A percentile compares a stretch with the other conserved stretches of the same genome.
Evolutionary conservation across 768 basidiomycete genomes (phyloP).

Genomic region (Boletus vermiculosoides): DNA sequence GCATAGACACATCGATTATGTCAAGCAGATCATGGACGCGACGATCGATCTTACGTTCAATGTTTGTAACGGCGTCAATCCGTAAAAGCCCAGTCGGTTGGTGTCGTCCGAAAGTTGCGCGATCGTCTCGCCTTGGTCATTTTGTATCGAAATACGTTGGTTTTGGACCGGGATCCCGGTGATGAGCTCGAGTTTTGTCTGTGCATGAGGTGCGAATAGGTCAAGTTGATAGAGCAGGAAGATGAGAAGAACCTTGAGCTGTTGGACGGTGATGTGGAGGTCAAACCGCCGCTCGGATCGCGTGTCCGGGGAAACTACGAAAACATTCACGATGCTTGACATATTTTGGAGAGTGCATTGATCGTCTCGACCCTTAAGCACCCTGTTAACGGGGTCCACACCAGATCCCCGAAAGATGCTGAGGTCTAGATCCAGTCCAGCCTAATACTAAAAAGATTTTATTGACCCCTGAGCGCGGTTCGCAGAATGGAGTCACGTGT

Average conservation of each 20-base stretch:
- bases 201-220: neutral
- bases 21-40: neutral
- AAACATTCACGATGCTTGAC: slow-evolving; percentile 60
- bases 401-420: neutral
- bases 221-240: neutral
- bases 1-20: slow-evolving; percentile 43
- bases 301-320: slow-evolving; percentile 84
- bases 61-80: slow-evolving; percentile 72
- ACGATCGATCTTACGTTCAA: slow-evolving; percentile 58
- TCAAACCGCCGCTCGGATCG: slow-evolving; percentile 87
- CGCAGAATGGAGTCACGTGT: slow-evolving; percentile 3
- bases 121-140: slow-evolving; percentile 52
- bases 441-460: neutral
- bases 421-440: neutral
- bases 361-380: neutral
- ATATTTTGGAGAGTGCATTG: slow-evolving; percentile 21
- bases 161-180: slow-evolving; percentile 84
- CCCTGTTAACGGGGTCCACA: neutral
- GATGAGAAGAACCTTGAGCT: slow-evolving; percentile 68
- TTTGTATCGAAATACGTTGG: slow-evolving; percentile 65
- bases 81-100: slow-evolving; percentile 71
- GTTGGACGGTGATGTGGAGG: slow-evolving; percentile 64
- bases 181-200: slow-evolving; percentile 83
- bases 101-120: slow-evolving; percentile 63
- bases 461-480: neutral